phyloP scores from a whole-genome alignment of 2,329 filamentous ascomycete genomes.

The Coniochaeta sp. region DNA sequence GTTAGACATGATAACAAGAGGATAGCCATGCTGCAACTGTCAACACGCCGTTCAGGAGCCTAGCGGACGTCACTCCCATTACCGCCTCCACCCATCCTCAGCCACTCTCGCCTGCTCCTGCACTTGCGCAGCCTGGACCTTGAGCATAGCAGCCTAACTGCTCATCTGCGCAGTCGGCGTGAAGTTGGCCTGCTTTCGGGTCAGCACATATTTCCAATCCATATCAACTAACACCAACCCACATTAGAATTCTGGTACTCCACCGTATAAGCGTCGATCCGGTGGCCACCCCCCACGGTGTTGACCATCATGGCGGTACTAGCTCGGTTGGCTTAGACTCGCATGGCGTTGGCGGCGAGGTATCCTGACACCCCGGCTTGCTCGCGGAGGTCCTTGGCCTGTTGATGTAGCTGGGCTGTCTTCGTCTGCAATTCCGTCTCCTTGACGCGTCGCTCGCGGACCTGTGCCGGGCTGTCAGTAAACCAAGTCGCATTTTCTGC shows the following conservation, averaged over 20 bases:
- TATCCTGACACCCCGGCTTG: constrained; percentile 9
- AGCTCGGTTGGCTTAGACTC: constrained; percentile 5
- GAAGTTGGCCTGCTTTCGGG: constrained; percentile 8
- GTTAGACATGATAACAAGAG: too few species aligned
- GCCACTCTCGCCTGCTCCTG: constrained; percentile 8
- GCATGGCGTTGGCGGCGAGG: constrained; percentile 9
- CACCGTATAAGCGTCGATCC: constrained; percentile 6
- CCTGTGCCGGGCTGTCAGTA: too few species aligned
- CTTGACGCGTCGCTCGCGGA: constrained; percentile 8
- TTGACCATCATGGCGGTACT: constrained; percentile 11
- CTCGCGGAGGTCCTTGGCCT: constrained; percentile 8
- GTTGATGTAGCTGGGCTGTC: constrained; percentile 8
- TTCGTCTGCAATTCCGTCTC: constrained; percentile 9
- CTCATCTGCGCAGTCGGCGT: constrained; percentile 9
- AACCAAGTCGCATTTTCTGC: too few species aligned
- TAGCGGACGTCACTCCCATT: constrained; percentile 8
- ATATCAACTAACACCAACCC: too few species aligned
- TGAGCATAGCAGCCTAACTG: constrained; percentile 11
- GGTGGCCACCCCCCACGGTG: constrained; percentile 5
- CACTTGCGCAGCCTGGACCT: constrained; percentile 8
- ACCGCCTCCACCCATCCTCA: constrained; percentile 11
- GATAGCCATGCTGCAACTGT: too few species aligned
- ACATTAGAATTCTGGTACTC: constrained; percentile 2
- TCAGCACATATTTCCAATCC: too few species aligned
- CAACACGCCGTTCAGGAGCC: too few species aligned